A percentile compares a stretch with the other conserved stretches of the same genome.
Conservation (phyloP, 2,329 filamentous ascomycete species). For the Phialophora chinensis region DNA sequence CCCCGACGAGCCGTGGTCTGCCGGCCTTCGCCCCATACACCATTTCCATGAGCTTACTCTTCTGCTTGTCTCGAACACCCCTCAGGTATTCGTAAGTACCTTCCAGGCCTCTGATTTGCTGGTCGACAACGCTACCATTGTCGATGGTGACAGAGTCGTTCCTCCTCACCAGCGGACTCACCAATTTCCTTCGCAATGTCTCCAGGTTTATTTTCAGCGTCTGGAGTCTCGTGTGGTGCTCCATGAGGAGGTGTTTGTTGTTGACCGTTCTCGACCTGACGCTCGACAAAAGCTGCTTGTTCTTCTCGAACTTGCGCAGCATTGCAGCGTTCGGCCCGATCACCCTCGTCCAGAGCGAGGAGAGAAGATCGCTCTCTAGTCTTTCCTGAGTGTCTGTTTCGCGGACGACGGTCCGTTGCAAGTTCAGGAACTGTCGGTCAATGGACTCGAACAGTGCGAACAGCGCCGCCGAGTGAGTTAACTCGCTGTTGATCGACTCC, state of each 20-base stretch:
- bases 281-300: constrained; percentile 76
- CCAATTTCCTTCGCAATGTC: constrained; percentile 78
- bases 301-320: constrained; percentile 90
- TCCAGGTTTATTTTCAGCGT: constrained; percentile 87
- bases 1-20: constrained; percentile 29
- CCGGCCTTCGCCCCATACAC: constrained; percentile 63
- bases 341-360: constrained; percentile 82
- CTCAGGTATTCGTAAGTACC: constrained; percentile 80
- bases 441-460: constrained; percentile 92
- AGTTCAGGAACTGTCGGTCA: constrained; percentile 86
- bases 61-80: constrained; percentile 76
- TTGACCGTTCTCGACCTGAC: constrained; percentile 82
- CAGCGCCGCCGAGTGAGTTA: constrained; percentile 77
- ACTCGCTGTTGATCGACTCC: constrained; percentile 83
- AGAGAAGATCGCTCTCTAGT: constrained; percentile 78
- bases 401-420: constrained; percentile 82
- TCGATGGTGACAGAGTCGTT: constrained; percentile 56
- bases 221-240: constrained; percentile 83
- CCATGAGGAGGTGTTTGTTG: constrained; percentile 84
- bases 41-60: constrained; percentile 80
- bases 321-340: constrained; percentile 76
- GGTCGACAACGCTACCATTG: constrained; percentile 72
- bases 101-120: constrained; percentile 83
- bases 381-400: constrained; percentile 83
- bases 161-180: constrained; percentile 79